A percentile compares a stretch with the other conserved stretches of the same genome.
Conservation (phyloP, 805 yeast species). For the Tetrapisispora iriomotensis region DNA sequence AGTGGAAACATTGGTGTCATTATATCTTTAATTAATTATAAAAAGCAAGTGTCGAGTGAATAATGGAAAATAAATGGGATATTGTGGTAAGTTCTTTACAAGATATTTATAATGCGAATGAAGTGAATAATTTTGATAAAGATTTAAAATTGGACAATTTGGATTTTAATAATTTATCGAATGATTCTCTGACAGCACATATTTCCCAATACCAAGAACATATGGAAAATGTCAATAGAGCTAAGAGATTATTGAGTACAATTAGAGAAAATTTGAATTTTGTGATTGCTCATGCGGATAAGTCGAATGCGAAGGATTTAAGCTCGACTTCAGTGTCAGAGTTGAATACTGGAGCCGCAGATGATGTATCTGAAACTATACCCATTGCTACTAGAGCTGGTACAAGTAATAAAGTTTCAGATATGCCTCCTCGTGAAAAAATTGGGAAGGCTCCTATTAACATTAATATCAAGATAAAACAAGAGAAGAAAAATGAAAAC, state of each 20-base stretch:
- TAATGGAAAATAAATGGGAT: conserved; percentile 60
- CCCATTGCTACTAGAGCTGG: too few species aligned
- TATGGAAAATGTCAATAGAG: conserved; percentile 47
- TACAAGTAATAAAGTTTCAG: background rate
- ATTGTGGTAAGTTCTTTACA: conserved; percentile 55
- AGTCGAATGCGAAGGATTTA: background rate
- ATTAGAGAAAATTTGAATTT: conserved; percentile 36
- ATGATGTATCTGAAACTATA: too few species aligned
- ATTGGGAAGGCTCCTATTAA: conserved; percentile 1
- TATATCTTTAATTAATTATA: too few species aligned
- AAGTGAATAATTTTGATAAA: conserved; percentile 41
- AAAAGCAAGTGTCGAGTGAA: background rate
- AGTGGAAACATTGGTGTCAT: too few species aligned
- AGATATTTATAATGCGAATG: conserved; percentile 57
- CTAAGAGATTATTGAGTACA: conserved; percentile 34
- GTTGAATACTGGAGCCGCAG: background rate
- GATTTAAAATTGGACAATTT: conserved; percentile 21
- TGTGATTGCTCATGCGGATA: background rate
- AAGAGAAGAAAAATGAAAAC: background rate
- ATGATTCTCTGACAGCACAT: conserved; percentile 33
- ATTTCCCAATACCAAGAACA: conserved; percentile 41
- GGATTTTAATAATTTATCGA: conserved; percentile 26
- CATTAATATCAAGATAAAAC: background rate
- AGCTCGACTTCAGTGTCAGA: background rate
- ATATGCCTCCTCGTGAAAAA: background rate